Percentiles rank a stretch among this genome's conserved stretches.
These are phyloP conservation scores for Balansia obtecta DNA, from an alignment of 2,329 filamentous ascomycete species.

Conservation along the genomic window DNA sequence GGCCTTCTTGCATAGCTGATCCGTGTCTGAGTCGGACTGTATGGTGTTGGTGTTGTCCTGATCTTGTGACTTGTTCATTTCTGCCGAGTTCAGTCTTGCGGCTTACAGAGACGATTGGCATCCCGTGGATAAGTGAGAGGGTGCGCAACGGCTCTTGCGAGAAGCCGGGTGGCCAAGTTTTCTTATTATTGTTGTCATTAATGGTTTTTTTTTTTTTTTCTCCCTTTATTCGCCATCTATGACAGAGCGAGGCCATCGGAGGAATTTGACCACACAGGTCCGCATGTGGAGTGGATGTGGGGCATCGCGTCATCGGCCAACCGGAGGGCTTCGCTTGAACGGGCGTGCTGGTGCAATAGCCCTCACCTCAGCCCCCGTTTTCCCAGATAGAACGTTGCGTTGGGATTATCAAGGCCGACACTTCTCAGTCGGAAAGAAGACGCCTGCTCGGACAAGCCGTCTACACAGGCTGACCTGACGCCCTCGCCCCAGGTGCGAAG, in stretches of 20 bases:
- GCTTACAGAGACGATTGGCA: too few species aligned
- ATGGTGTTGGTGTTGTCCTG: not conserved
- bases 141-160: too few species aligned
- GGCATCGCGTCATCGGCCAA: not conserved
- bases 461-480: too few species aligned
- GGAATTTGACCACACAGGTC: not conserved
- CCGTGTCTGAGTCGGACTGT: slow-evolving; percentile 9
- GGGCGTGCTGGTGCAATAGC: not conserved
- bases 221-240: too few species aligned
- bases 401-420: too few species aligned
- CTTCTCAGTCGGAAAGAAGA: too few species aligned
- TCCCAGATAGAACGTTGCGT: too few species aligned
- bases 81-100: too few species aligned
- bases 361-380: too few species aligned
- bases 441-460: too few species aligned
- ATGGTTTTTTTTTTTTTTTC: not conserved
- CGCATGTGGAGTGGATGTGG: not conserved
- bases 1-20: slow-evolving; percentile 5
- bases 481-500: too few species aligned
- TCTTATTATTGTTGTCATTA: not conserved
- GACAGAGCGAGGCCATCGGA: slow-evolving; percentile 4
- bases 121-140: too few species aligned
- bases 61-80: not conserved
- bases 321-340: not conserved
- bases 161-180: not conserved